These are phyloP conservation scores for Lenwebbia sp. DNA, from an alignment of 345 rosid species.

Conservation along the genomic window DNA sequence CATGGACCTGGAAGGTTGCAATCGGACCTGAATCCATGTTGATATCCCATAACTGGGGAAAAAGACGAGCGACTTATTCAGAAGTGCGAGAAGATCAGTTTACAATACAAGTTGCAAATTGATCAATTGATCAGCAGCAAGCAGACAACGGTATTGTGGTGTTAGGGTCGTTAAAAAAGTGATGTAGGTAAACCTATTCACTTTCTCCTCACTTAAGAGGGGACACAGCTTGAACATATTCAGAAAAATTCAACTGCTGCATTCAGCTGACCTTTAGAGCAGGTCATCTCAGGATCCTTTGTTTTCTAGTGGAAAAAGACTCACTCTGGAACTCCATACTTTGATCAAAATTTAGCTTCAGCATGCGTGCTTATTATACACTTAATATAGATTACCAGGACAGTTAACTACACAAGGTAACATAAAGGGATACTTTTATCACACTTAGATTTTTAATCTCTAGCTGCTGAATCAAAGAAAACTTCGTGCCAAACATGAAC, in stretches of 20 bases:
- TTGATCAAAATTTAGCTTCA: neutral
- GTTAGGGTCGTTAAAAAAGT: neutral
- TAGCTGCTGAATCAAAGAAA: neutral
- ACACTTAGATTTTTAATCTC: neutral
- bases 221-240: neutral
- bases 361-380: neutral
- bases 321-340: neutral
- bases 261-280: neutral
- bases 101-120: neutral
- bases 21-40: conserved; percentile 97
- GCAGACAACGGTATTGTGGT: neutral
- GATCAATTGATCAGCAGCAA: neutral
- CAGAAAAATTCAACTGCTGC: neutral
- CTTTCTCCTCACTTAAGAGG: neutral
- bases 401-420: neutral
- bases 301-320: neutral
- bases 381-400: neutral
- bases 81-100: neutral
- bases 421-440: neutral
- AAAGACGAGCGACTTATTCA: neutral
- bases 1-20: conserved; percentile 74
- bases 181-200: neutral
- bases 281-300: neutral
- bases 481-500: neutral
- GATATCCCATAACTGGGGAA: conserved; percentile 57